phyloP scores from a whole-genome alignment of 768 basidiomycete genomes.

The Tulasnella sp. region DNA sequence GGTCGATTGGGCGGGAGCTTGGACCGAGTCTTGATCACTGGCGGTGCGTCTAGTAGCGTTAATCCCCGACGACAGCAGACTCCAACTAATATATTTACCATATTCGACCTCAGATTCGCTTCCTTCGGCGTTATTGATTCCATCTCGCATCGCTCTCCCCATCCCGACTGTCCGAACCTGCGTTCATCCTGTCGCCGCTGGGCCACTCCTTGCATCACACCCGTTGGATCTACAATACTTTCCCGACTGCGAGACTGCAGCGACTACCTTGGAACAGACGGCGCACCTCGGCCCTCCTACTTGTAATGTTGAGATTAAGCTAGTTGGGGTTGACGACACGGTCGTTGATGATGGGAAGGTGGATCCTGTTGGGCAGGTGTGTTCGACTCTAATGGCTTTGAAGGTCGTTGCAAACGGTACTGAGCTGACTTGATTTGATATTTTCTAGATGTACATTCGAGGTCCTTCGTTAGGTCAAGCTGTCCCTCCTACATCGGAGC shows the following conservation, averaged over 20 bases:
- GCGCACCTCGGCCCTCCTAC: constrained; percentile 67
- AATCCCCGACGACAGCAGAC: constrained; percentile 17
- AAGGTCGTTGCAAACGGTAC: background rate
- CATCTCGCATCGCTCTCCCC: constrained; percentile 64
- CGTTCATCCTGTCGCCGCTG: constrained; percentile 53
- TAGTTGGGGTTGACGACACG: constrained; percentile 58
- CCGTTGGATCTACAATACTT: constrained; percentile 78
- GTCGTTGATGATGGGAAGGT: constrained; percentile 46
- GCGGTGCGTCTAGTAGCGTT: constrained; percentile 15
- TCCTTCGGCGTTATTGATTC: constrained; percentile 40
- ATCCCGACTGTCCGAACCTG: constrained; percentile 61
- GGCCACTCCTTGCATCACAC: constrained; percentile 73
- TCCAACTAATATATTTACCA: background rate
- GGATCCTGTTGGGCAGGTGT: constrained; percentile 52
- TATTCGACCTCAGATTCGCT: constrained; percentile 35
- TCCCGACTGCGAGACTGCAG: constrained; percentile 23
- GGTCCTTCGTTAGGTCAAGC: constrained; percentile 64
- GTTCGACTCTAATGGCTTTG: background rate
- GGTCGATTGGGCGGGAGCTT: constrained; percentile 27
- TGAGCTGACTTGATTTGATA: constrained; percentile 6
- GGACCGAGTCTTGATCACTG: background rate
- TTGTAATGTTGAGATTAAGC: constrained; percentile 74
- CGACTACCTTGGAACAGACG: constrained; percentile 29
- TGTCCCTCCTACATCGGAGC: constrained; percentile 31
- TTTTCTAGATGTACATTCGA: constrained; percentile 35